These are phyloP conservation scores for Penicillium sp. DNA, from an alignment of 2,329 filamentous ascomycete species.

Conservation along the genomic window DNA sequence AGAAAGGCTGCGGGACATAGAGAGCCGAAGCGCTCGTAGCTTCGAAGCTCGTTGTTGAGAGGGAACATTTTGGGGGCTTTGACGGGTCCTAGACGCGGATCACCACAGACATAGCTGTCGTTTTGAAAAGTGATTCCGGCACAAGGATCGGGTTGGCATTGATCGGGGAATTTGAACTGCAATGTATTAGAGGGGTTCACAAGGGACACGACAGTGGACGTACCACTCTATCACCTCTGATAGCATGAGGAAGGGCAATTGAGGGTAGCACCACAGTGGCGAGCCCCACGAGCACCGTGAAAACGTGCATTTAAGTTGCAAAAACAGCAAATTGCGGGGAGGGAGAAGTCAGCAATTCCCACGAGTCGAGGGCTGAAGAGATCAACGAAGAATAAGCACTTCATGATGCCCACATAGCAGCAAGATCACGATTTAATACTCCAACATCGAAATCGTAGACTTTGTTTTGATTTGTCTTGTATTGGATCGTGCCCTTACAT, in stretches of 20 bases:
- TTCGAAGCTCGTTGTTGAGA: slow-evolving; percentile 31
- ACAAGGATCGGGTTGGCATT: slow-evolving; percentile 31
- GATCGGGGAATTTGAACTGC: slow-evolving; percentile 12
- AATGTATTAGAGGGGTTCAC: neutral
- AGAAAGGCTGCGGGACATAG: slow-evolving; percentile 46
- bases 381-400: neutral
- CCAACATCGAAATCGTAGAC: neutral
- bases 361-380: neutral
- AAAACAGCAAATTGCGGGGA: neutral
- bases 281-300: neutral
- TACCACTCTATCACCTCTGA: neutral
- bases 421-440: neutral
- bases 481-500: neutral
- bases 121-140: slow-evolving; percentile 34
- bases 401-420: neutral
- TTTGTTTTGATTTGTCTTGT: neutral
- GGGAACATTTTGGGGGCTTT: slow-evolving; percentile 36
- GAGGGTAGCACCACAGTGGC: neutral
- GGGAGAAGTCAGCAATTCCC: too few relatives aligned
- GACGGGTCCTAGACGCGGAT: slow-evolving; percentile 41
- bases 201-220: neutral
- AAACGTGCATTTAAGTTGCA: neutral
- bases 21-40: slow-evolving; percentile 44
- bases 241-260: neutral
- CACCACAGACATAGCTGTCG: slow-evolving; percentile 41